Conservation (phyloP, 106 monocot genomes). For the Ottelia alismoides region DNA sequence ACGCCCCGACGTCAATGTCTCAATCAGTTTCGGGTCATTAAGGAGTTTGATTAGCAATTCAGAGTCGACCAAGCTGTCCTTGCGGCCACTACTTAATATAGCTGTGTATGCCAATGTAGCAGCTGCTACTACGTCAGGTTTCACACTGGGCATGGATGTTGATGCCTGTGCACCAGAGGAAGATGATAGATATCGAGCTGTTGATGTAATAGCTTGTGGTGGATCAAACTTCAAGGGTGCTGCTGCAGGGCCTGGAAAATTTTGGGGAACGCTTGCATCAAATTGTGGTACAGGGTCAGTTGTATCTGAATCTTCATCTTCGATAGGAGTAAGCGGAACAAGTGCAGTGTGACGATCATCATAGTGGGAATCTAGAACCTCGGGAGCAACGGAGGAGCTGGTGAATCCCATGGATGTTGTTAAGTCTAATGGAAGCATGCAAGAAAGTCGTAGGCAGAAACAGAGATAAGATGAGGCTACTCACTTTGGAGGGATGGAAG, state of each 20-base stretch:
- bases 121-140: constrained; percentile 61
- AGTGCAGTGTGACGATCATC: constrained; percentile 33
- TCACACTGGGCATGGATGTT: not conserved
- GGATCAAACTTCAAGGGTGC: too few species aligned
- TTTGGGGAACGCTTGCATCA: too few species aligned
- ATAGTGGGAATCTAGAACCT: constrained; percentile 15
- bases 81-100: constrained; percentile 48
- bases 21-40: constrained; percentile 51
- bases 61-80: constrained; percentile 56
- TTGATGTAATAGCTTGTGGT: too few species aligned
- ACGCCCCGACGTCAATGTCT: constrained; percentile 39
- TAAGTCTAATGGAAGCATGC: too few species aligned
- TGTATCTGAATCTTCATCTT: constrained; percentile 39
- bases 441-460: not conserved
- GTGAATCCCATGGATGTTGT: too few species aligned
- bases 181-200: too few species aligned
- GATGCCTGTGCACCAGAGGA: too few species aligned
- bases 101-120: constrained; percentile 62
- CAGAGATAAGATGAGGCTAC: too few species aligned
- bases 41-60: constrained; percentile 78
- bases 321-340: constrained; percentile 70
- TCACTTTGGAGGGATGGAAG: constrained; percentile 75
- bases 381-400: constrained; percentile 51
- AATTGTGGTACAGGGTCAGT: too few species aligned
- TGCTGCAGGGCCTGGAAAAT: too few species aligned